Evolutionary conservation across 805 yeast species (phyloP).

Genomic region (Starmera pachycereana): DNA sequence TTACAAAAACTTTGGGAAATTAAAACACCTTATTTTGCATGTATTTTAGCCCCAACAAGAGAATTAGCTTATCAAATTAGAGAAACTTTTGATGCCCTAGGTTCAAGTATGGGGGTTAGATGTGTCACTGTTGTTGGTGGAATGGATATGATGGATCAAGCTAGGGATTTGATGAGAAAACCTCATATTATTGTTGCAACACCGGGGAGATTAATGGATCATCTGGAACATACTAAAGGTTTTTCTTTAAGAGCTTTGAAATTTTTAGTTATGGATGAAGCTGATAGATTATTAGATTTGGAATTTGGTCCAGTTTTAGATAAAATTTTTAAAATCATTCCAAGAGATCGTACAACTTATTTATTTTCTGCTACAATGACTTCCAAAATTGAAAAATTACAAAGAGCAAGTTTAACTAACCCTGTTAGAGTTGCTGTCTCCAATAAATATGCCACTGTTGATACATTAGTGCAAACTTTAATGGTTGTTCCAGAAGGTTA

Average conservation of each 20-base stretch:
- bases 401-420: slow-evolving; percentile 78
- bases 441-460: slow-evolving; percentile 84
- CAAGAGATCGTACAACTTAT: slow-evolving; percentile 74
- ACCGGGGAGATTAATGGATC: slow-evolving; percentile 91
- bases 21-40: slow-evolving; percentile 80
- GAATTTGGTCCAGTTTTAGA: slow-evolving; percentile 95
- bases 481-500: slow-evolving; percentile 89
- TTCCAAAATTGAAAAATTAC: slow-evolving; percentile 86
- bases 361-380: slow-evolving; percentile 97
- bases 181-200: slow-evolving; percentile 96
- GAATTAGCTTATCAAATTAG: slow-evolving; percentile 83
- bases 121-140: slow-evolving; percentile 91
- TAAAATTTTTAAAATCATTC: slow-evolving; percentile 74
- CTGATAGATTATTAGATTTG: slow-evolving; percentile 90
- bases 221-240: slow-evolving; percentile 85
- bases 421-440: slow-evolving; percentile 92
- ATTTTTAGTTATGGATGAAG: slow-evolving; percentile 91
- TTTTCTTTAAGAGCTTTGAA: slow-evolving; percentile 70
- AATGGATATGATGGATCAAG: slow-evolving; percentile 97
- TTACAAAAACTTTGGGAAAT: slow-evolving; percentile 84
- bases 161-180: slow-evolving; percentile 83
- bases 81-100: slow-evolving; percentile 91
- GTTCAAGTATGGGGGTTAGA: slow-evolving; percentile 85
- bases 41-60: slow-evolving; percentile 81
- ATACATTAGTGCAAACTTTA: slow-evolving; percentile 79